These are phyloP conservation scores for Verbena officinalis DNA, from an alignment of 257 asterid species.

Conservation along the genomic window DNA sequence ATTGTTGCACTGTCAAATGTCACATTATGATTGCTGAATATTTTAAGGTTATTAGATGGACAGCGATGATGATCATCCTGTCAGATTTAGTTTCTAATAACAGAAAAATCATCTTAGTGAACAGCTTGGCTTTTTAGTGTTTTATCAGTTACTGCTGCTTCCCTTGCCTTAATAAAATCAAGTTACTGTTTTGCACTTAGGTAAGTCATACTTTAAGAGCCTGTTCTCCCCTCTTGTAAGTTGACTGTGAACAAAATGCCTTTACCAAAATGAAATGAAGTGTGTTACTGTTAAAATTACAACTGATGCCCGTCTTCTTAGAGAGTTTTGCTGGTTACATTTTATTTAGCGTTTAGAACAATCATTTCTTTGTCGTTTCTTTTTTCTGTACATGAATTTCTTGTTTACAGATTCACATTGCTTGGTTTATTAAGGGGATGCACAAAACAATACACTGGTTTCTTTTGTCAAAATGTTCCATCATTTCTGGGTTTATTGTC, in stretches of 20 bases:
- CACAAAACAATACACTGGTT: background rate
- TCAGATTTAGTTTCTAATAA: slow-evolving; percentile 6
- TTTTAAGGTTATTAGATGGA: slow-evolving; percentile 12
- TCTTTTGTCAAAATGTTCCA: slow-evolving; percentile 3
- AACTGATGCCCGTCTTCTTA: background rate
- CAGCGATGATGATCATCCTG: background rate
- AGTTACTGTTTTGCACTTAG: background rate
- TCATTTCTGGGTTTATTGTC: background rate
- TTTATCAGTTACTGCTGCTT: slow-evolving; percentile 9
- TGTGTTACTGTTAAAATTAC: slow-evolving; percentile 9
- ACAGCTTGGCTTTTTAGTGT: background rate
- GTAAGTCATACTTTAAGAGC: background rate
- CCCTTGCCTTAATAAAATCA: slow-evolving; percentile 17
- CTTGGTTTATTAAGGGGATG: slow-evolving; percentile 4
- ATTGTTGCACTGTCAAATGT: background rate
- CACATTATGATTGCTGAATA: slow-evolving; percentile 16
- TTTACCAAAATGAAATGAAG: background rate
- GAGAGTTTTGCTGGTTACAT: slow-evolving; percentile 2
- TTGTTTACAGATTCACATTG: background rate
- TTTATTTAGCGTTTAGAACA: background rate
- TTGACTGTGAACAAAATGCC: background rate
- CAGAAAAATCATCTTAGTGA: background rate
- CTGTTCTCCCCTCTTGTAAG: background rate
- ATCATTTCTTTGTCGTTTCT: background rate
- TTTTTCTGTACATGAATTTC: background rate